Percentiles rank a stretch among this genome's conserved stretches.
Evolutionary conservation across 495 filamentous ascomycete genomes (phyloP).

Genomic region (Aspergillus saccharolyticus): DNA sequence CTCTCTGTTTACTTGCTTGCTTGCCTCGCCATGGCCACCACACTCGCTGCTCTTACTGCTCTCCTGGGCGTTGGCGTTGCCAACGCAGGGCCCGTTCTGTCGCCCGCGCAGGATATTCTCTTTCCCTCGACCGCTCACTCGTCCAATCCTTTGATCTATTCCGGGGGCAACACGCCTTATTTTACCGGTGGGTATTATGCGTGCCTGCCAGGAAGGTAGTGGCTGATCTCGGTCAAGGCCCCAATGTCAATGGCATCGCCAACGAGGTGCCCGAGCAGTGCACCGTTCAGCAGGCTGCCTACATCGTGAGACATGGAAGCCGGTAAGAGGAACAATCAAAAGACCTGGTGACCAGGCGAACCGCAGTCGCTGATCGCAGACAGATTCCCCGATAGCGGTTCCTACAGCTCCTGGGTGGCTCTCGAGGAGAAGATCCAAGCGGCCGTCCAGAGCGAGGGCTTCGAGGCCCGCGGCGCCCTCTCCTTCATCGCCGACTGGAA

Average conservation of each 20-base stretch:
- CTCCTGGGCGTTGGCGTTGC: neutral
- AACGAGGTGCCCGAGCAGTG: slow-evolving; percentile 46
- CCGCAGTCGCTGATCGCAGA: neutral
- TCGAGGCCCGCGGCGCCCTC: slow-evolving; percentile 37
- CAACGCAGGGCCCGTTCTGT: neutral
- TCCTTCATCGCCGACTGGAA: slow-evolving; percentile 50
- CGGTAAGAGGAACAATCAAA: slow-evolving; percentile 26
- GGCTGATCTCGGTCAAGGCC: slow-evolving; percentile 22
- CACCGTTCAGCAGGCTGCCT: slow-evolving; percentile 49
- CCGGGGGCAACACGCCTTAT: neutral
- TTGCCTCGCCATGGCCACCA: neutral
- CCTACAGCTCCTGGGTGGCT: slow-evolving; percentile 47
- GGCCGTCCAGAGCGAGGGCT: slow-evolving; percentile 38
- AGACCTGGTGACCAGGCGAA: neutral
- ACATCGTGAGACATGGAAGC: slow-evolving; percentile 52
- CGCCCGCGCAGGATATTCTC: neutral
- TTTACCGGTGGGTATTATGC: neutral
- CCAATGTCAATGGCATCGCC: slow-evolving; percentile 49
- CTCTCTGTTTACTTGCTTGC: no score
- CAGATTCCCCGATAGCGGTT: slow-evolving; percentile 43
- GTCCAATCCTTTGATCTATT: neutral
- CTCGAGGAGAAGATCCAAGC: slow-evolving; percentile 44
- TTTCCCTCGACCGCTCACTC: neutral
- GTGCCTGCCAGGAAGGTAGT: neutral
- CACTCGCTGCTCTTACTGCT: neutral